phyloP scores from a whole-genome alignment of 2,329 filamentous ascomycete genomes.

The Stemphylium vesicarium region DNA sequence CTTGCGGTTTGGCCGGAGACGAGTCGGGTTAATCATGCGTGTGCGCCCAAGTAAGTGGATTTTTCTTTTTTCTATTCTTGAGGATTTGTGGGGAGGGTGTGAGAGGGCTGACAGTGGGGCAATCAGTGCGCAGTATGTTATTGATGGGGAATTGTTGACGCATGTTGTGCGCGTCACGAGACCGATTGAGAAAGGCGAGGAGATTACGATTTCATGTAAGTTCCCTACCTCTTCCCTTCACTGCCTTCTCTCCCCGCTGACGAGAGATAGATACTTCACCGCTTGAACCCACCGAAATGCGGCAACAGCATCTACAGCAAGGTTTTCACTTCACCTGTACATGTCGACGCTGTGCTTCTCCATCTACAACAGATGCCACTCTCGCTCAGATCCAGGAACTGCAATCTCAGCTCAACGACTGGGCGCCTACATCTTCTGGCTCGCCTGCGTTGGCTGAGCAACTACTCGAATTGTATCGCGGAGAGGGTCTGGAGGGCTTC shows the following conservation, averaged over 20 bases:
- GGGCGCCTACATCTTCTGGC: conserved; percentile 17
- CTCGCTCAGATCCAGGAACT: conserved; percentile 40
- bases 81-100: no score
- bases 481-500: conserved; percentile 49
- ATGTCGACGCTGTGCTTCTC: conserved; percentile 46
- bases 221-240: not conserved
- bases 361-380: conserved; percentile 41
- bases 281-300: conserved; percentile 35
- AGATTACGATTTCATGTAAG: conserved; percentile 52
- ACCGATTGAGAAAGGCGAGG: conserved; percentile 44
- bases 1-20: conserved; percentile 50
- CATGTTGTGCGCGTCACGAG: conserved; percentile 50
- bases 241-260: no score
- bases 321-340: conserved; percentile 52
- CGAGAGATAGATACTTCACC: conserved; percentile 41
- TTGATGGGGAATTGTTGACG: conserved; percentile 46
- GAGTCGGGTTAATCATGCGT: conserved; percentile 52
- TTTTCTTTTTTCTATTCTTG: not conserved
- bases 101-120: not conserved
- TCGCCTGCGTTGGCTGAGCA: conserved; percentile 39
- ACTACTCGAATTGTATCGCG: conserved; percentile 44
- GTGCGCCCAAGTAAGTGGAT: conserved; percentile 40
- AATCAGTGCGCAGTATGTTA: conserved; percentile 52
- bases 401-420: conserved; percentile 42
- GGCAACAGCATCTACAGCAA: conserved; percentile 40